Evolutionary conservation across 2,329 filamentous ascomycete genomes (phyloP).

Genomic region (Teratosphaeria epicoccoides): DNA sequence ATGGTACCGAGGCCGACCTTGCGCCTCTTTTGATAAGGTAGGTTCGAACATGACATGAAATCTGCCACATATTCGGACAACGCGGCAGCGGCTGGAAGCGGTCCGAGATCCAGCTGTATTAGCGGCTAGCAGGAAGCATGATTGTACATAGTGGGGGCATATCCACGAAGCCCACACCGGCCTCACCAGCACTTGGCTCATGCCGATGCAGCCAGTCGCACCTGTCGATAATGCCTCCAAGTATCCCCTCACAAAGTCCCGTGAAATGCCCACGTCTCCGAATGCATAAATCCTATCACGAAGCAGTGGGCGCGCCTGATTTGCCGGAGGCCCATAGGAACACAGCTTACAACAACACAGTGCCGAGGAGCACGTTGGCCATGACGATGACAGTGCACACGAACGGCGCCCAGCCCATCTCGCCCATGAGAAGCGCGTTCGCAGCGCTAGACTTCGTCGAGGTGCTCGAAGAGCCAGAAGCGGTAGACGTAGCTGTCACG

Average conservation of each 20-base stretch:
- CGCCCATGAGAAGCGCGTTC: slow-evolving; percentile 32
- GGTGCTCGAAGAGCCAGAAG: slow-evolving; percentile 16
- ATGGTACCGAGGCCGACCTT: too few species aligned
- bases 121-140: neutral
- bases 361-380: neutral
- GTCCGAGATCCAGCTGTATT: neutral
- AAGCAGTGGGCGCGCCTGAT: neutral
- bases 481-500: slow-evolving; percentile 29
- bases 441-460: slow-evolving; percentile 33
- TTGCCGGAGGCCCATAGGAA: neutral
- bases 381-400: slow-evolving; percentile 41
- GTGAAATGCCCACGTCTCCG: neutral
- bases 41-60: too few species aligned
- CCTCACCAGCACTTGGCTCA: neutral
- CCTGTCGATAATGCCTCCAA: neutral
- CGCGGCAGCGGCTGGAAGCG: neutral
- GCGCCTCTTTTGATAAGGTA: too few species aligned
- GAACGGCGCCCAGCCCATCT: slow-evolving; percentile 40
- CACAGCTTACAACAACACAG: neutral
- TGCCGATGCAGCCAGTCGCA: neutral
- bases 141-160: neutral
- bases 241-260: neutral
- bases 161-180: neutral
- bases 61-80: too few species aligned
- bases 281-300: neutral